Evolutionary conservation across 441 rosid genomes (phyloP).

Genomic region (California macrophylla): DNA sequence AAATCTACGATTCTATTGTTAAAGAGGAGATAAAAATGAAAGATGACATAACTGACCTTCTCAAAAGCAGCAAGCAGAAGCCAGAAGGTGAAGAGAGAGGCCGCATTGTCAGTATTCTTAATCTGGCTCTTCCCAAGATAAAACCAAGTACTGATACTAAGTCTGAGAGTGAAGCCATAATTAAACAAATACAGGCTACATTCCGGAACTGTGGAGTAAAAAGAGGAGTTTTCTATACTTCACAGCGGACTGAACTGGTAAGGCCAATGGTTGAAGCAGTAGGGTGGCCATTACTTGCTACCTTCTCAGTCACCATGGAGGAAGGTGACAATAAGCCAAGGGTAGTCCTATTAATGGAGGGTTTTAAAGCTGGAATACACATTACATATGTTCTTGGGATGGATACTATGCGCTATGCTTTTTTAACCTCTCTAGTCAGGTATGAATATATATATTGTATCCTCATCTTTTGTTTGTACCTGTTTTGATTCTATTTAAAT

Average conservation of each 20-base stretch:
- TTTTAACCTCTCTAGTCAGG: slow-evolving; percentile 94
- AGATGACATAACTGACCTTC: slow-evolving; percentile 56
- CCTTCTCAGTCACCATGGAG: slow-evolving; percentile 99
- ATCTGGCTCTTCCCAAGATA: slow-evolving; percentile 81
- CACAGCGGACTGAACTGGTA: slow-evolving; percentile 64
- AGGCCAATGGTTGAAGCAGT: slow-evolving; percentile 99
- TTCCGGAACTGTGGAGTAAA: slow-evolving; percentile 75
- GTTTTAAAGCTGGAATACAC: slow-evolving; percentile 95
- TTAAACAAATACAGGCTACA: slow-evolving; percentile 91
- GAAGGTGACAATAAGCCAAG: slow-evolving; percentile 95
- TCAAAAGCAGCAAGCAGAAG: slow-evolving; percentile 53
- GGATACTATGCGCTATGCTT: slow-evolving; percentile 99
- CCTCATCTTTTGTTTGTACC: background rate
- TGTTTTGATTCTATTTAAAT: slow-evolving; percentile 4
- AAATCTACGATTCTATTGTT: slow-evolving; percentile 93
- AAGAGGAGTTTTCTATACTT: slow-evolving; percentile 84
- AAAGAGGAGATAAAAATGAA: slow-evolving; percentile 93
- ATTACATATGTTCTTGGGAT: slow-evolving; percentile 85
- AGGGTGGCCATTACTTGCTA: slow-evolving; percentile 97
- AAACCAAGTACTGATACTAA: slow-evolving; percentile 64
- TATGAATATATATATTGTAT: slow-evolving; percentile 17
- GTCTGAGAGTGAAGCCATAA: slow-evolving; percentile 67
- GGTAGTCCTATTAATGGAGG: slow-evolving; percentile 92
- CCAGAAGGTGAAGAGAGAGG: slow-evolving; percentile 89
- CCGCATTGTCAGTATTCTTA: slow-evolving; percentile 80